These are phyloP conservation scores for Trichoderma afroharzianum DNA, from an alignment of 2,329 filamentous ascomycete genomes.

Conservation along the genomic window DNA sequence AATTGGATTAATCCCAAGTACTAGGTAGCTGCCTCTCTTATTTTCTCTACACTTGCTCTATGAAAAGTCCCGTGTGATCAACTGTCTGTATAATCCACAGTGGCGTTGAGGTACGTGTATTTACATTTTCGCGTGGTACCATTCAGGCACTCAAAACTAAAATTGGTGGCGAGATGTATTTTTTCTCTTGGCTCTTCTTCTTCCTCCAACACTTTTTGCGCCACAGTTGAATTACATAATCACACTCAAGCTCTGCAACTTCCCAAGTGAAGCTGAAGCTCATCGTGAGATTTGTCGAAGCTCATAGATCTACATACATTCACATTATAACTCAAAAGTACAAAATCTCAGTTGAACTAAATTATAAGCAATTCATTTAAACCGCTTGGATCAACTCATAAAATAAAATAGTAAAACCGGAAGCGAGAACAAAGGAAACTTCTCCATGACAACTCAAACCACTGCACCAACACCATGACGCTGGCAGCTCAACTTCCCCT, in stretches of 20 bases:
- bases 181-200: not conserved
- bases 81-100: not conserved
- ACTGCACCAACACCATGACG: slow-evolving; percentile 21
- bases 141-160: not conserved
- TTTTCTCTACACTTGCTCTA: not conserved
- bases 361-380: not conserved
- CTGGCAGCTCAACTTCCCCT: slow-evolving; percentile 22
- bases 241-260: not conserved
- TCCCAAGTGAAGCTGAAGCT: not conserved
- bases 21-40: not conserved
- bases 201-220: not conserved
- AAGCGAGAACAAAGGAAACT: not conserved
- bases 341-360: not conserved
- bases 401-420: not conserved
- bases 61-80: not conserved
- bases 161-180: not conserved
- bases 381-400: not conserved
- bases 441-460: not conserved
- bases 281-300: not conserved
- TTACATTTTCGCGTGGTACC: not conserved
- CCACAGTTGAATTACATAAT: not conserved
- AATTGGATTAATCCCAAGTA: not conserved
- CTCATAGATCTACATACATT: not conserved
- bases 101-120: not conserved
- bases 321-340: not conserved